Percentiles rank a stretch among this genome's conserved stretches.
Evolutionary conservation across 192 early-diverging fungal species (phyloP).

Genomic region (Spinellus fusiger): DNA sequence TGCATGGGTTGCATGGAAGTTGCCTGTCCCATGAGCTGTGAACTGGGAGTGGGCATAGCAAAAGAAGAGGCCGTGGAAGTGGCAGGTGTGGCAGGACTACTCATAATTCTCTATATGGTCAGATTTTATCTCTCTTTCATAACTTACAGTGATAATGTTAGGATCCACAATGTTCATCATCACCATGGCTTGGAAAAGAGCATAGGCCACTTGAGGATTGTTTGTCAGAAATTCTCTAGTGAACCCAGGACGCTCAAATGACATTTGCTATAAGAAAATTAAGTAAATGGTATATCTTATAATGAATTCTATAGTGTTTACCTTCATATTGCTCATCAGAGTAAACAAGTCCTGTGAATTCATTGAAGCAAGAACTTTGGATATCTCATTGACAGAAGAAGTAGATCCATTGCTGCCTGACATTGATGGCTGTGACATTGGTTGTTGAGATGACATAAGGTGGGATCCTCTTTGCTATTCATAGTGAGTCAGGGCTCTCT

Average conservation of each 20-base stretch:
- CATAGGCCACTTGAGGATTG: conserved; percentile 83
- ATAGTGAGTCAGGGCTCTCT: background rate
- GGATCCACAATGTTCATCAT: conserved; percentile 76
- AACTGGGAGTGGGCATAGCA: background rate
- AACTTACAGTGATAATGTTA: conserved; percentile 46
- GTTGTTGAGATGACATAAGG: conserved; percentile 1
- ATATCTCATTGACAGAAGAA: conserved; percentile 42
- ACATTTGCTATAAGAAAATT: conserved; percentile 35
- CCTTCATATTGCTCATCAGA: conserved; percentile 64
- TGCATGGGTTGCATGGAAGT: background rate
- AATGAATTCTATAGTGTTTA: conserved; percentile 5
- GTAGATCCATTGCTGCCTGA: background rate
- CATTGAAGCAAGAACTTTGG: conserved; percentile 48
- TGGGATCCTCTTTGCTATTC: conserved; percentile 1
- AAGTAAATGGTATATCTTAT: background rate
- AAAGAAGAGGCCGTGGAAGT: background rate
- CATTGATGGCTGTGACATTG: conserved; percentile 5
- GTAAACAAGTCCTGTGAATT: conserved; percentile 55
- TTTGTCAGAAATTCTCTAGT: conserved; percentile 57
- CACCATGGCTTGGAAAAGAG: conserved; percentile 76
- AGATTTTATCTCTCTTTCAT: too few relatives aligned
- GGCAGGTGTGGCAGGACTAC: conserved; percentile 5
- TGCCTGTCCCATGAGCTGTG: background rate
- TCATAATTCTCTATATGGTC: conserved; percentile 19
- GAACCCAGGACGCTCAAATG: conserved; percentile 56